Base-by-base conservation (phyloP, 2,329 filamentous ascomycete genomes). In the Pseudogymnoascus sp. region DNA sequence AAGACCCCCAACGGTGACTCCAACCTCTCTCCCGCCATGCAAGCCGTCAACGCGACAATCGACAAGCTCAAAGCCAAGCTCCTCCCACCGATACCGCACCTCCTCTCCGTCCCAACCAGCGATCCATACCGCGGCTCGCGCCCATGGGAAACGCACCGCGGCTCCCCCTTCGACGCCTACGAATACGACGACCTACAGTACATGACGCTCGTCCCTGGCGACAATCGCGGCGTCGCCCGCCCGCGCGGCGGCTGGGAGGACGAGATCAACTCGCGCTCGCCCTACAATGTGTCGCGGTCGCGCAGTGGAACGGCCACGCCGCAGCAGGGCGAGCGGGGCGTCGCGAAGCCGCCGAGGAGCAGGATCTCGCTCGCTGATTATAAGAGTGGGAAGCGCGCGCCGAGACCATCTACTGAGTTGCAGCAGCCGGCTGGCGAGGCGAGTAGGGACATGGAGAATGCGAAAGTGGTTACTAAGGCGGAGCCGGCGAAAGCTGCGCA, bases 281-380 rank as follows among this genome's bases (percentile, higher is more conserved):
- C 70, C 3, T 58, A 64, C 8, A 69, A 66, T 63, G 45, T 55
- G 25, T 52, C 64, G 22, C 66, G 65, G 60, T 65, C 66, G 35
- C 65, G 67, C 52, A 72, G 70, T 60, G 70, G 65, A 58, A 67
- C 70, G 2, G 62, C 67, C 7, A 72, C 72, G 4, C 71, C 71
- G 16, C 68, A 69, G 41, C 45, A 55, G 45, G 64, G 66, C 55
- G 23, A 62, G 9, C 64, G 65, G 59, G 68, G 69, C 28, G 19
- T 64, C 7, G 71, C 69, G 61, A 69, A 68, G 39, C 65, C 70
- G 5, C 60, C 19, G 19, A 19, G 65, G 5, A 66, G 67, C 35
- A 74, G 71, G 65, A 67, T 73, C 38, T 70, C 69, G 6, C 63
- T 73, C 16, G 67, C 67, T 16, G 72, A 73, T 58, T 74, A 73